phyloP scores from a whole-genome alignment of 2,329 filamentous ascomycete genomes.

The Tolypocladium tropicale region DNA sequence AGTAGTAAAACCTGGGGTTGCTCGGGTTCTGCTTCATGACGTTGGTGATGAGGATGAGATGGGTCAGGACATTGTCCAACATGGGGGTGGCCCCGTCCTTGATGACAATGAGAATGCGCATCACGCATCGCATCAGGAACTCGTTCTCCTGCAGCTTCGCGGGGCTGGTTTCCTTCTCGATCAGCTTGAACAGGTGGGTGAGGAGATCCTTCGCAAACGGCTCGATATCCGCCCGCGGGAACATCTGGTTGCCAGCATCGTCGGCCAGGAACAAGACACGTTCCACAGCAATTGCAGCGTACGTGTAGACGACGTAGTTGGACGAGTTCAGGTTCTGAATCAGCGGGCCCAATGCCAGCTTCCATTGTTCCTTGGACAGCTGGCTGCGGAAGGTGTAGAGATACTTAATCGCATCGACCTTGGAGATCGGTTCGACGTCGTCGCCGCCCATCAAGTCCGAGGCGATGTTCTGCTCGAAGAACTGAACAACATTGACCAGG shows the following conservation, averaged over 20 bases:
- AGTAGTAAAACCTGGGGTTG: conserved; percentile 97
- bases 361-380: conserved; percentile 85
- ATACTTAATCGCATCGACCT: conserved; percentile 97
- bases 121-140: conserved; percentile 96
- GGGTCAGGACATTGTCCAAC: conserved; percentile 67
- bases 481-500: conserved; percentile 82
- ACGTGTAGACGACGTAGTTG: conserved; percentile 96
- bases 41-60: conserved; percentile 80
- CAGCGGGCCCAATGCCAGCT: conserved; percentile 75
- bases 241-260: conserved; percentile 64
- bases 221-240: conserved; percentile 67
- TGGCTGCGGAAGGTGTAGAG: conserved; percentile 95
- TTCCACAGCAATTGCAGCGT: conserved; percentile 94
- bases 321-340: conserved; percentile 83
- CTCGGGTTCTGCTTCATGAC: conserved; percentile 92
- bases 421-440: conserved; percentile 71
- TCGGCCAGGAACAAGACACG: conserved; percentile 77
- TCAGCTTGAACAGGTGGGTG: conserved; percentile 80
- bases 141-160: conserved; percentile 98
- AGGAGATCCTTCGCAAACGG: conserved; percentile 78
- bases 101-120: conserved; percentile 93
- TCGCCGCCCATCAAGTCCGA: conserved; percentile 68
- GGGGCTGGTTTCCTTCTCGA: conserved; percentile 73
- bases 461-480: conserved; percentile 89
- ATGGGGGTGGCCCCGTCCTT: conserved; percentile 69